Percentiles rank a stretch among this genome's conserved stretches.
Evolutionary conservation across 225 moss, liverwort and hornwort species (phyloP).

Genomic region (Sphagnum tenellum): DNA sequence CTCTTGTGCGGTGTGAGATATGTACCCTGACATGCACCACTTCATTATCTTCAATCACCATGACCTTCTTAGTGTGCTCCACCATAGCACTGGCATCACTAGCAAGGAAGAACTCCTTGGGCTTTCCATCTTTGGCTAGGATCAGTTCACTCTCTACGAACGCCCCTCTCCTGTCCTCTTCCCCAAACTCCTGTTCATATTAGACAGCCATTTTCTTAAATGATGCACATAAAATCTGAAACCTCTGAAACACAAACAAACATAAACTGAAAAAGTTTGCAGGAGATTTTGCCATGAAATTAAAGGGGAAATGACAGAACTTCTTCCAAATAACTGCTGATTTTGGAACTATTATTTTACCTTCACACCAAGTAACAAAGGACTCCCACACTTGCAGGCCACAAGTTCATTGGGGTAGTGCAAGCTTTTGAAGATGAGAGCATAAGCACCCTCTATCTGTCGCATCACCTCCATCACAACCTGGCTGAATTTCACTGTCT

Average conservation of each 20-base stretch:
- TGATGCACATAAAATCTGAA: too few species aligned
- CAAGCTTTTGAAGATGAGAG: conserved; percentile 94
- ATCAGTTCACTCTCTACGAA: conserved; percentile 43
- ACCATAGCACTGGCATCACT: conserved; percentile 98
- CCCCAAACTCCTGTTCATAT: conserved; percentile 48
- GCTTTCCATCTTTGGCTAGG: conserved; percentile 52
- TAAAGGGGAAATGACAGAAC: too few species aligned
- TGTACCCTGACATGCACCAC: conserved; percentile 82
- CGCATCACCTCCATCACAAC: conserved; percentile 98
- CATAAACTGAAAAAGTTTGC: too few species aligned
- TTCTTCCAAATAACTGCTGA: too few species aligned
- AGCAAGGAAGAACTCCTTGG: conserved; percentile 83
- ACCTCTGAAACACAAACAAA: too few species aligned
- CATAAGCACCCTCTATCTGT: conserved; percentile 97
- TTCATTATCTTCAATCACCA: conserved; percentile 96
- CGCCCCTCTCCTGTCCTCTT: conserved; percentile 43
- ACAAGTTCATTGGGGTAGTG: conserved; percentile 94
- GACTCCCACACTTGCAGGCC: conserved; percentile 98
- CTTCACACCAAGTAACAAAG: conserved; percentile 89
- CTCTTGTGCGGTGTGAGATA: background rate
- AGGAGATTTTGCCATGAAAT: too few species aligned
- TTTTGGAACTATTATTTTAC: conserved; percentile 12
- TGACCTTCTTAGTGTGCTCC: conserved; percentile 96
- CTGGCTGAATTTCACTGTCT: conserved; percentile 63
- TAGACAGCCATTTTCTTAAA: background rate